Evolutionary conservation across 306 rosid species (phyloP).

Genomic region (Vigna angularis): DNA sequence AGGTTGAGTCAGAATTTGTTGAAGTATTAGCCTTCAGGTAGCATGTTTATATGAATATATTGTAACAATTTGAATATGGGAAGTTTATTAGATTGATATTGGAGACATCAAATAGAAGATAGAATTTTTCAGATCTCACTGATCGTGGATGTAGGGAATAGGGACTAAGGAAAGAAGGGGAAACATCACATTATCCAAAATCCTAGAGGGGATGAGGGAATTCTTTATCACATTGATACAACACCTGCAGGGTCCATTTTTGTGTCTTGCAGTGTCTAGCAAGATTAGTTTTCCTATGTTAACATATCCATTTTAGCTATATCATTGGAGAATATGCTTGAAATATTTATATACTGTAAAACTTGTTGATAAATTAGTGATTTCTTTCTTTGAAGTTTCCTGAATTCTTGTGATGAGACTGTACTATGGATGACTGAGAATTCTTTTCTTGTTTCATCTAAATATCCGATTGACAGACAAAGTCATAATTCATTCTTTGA

Average conservation of each 20-base stretch:
- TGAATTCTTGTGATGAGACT: background rate
- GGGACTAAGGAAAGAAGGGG: background rate
- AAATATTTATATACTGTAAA: background rate
- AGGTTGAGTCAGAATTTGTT: constrained; percentile 76
- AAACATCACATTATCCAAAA: background rate
- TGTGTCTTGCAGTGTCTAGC: constrained; percentile 5
- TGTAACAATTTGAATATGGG: background rate
- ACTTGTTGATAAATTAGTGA: constrained; percentile 1
- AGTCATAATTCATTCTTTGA: constrained; percentile 63
- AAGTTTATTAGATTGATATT: constrained; percentile 36
- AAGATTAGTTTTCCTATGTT: constrained; percentile 19
- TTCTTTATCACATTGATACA: background rate
- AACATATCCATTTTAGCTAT: background rate
- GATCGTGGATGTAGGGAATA: background rate
- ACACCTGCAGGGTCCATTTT: constrained; percentile 14
- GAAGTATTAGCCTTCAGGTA: constrained; percentile 82
- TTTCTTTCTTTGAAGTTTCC: constrained; percentile 10
- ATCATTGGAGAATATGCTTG: constrained; percentile 16
- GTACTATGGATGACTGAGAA: background rate
- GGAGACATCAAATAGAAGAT: constrained; percentile 24
- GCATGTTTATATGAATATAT: constrained; percentile 9
- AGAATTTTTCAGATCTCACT: constrained; percentile 15
- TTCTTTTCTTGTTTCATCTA: constrained; percentile 25
- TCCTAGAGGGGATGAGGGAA: constrained; percentile 9
- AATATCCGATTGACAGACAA: constrained; percentile 60